Evolutionary conservation across 345 rosid genomes (phyloP).

Genomic region (Salix udensis): DNA sequence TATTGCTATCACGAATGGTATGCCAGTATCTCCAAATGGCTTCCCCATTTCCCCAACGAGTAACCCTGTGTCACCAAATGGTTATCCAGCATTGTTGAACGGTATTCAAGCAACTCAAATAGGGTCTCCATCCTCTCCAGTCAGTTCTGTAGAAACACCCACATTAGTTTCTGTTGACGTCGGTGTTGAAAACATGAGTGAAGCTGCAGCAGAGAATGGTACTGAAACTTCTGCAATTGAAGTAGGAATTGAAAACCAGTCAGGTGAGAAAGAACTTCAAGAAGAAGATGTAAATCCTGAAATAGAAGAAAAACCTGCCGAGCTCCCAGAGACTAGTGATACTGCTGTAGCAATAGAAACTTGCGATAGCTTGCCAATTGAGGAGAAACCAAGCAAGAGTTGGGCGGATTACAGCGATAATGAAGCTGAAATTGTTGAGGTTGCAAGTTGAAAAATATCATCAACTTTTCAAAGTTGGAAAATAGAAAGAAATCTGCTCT

Average conservation of each 20-base stretch:
- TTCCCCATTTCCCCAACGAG: constrained; percentile 54
- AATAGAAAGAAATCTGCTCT: neutral
- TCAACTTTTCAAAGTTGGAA: constrained; percentile 2
- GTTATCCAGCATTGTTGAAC: constrained; percentile 28
- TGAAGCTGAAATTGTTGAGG: constrained; percentile 66
- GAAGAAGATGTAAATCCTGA: constrained; percentile 28
- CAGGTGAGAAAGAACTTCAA: constrained; percentile 24
- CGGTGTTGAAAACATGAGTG: constrained; percentile 38
- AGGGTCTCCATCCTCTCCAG: constrained; percentile 39
- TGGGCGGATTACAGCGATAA: constrained; percentile 84
- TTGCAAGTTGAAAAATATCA: constrained; percentile 43
- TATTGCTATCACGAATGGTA: constrained; percentile 48
- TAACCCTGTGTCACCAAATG: constrained; percentile 44
- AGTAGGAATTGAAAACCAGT: constrained; percentile 32
- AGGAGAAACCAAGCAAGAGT: constrained; percentile 50
- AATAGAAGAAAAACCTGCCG: constrained; percentile 28
- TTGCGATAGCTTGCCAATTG: constrained; percentile 28
- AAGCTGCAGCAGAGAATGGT: constrained; percentile 34
- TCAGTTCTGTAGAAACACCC: constrained; percentile 39
- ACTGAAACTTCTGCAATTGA: constrained; percentile 39
- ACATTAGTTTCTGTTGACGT: constrained; percentile 25
- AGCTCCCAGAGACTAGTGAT: constrained; percentile 17
- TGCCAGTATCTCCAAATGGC: constrained; percentile 51
- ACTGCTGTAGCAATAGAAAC: constrained; percentile 31
- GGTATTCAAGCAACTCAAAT: constrained; percentile 38